Percentiles rank a stretch among this genome's conserved stretches.
These are phyloP conservation scores for Balakata baccata DNA, from an alignment of 345 rosid species.

Conservation along the genomic window DNA sequence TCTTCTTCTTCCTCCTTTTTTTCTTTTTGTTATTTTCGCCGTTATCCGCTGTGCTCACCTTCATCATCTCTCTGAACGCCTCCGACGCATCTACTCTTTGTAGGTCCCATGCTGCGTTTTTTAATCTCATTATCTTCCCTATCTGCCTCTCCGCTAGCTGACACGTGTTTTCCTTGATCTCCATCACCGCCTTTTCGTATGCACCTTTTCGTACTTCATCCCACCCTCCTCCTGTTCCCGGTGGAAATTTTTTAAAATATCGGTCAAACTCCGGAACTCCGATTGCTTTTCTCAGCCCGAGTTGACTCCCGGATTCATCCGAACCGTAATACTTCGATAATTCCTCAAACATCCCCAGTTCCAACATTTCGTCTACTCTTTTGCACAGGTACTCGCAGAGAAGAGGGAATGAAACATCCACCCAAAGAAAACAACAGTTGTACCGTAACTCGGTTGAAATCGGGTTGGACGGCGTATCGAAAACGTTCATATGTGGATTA, in stretches of 20 bases:
- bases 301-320: constrained; percentile 17
- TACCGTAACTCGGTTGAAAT: constrained; percentile 52
- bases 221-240: constrained; percentile 19
- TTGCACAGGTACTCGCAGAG: constrained; percentile 53
- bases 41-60: neutral
- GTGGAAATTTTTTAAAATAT: constrained; percentile 51
- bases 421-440: constrained; percentile 80
- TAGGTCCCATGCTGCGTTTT: constrained; percentile 65
- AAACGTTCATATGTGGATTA: constrained; percentile 50
- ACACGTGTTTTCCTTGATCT: constrained; percentile 77
- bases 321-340: constrained; percentile 46
- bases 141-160: constrained; percentile 70
- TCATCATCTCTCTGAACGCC: constrained; percentile 40
- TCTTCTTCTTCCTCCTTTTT: constrained; percentile 20
- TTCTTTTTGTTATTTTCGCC: neutral
- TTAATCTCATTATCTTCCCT: constrained; percentile 58
- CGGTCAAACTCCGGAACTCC: constrained; percentile 84
- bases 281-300: constrained; percentile 71
- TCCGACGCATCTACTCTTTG: constrained; percentile 70
- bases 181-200: constrained; percentile 65
- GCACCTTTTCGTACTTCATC: constrained; percentile 37
- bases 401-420: constrained; percentile 62
- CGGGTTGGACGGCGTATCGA: constrained; percentile 31
- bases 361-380: constrained; percentile 91
- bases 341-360: constrained; percentile 84